Percentiles rank a stretch among this genome's conserved stretches.
Evolutionary conservation across 352 stramenopile species (phyloP).

Genomic region (Phytophthora tentaculata): DNA sequence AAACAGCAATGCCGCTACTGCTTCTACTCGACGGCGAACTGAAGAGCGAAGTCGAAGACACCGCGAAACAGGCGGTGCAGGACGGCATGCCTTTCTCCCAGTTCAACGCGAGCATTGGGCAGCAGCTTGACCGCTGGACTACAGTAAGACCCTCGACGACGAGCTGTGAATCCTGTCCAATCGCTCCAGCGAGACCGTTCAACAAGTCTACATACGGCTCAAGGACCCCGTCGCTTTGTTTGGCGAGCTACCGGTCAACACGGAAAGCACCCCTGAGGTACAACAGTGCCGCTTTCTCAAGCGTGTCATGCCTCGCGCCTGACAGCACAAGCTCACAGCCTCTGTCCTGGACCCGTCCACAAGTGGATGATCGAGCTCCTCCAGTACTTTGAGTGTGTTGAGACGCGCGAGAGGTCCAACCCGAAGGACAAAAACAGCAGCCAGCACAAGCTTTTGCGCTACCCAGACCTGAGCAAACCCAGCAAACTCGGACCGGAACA

Average conservation of each 20-base stretch:
- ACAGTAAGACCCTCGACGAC: neutral
- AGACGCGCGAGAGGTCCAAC: neutral
- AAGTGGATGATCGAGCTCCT: neutral
- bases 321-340: neutral
- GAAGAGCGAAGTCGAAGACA: neutral
- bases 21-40: neutral
- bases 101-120: neutral
- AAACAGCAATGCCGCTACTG: neutral
- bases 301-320: neutral
- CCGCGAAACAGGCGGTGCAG: neutral
- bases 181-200: neutral
- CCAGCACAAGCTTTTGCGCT: neutral
- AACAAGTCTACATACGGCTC: neutral
- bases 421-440: neutral
- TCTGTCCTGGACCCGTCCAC: neutral
- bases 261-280: neutral
- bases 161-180: neutral
- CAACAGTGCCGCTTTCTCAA: neutral
- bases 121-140: neutral
- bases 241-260: neutral
- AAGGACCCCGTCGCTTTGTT: neutral
- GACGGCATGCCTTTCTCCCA: neutral
- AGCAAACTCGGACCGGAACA: neutral
- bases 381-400: neutral
- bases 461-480: neutral